Percentiles rank a stretch among this genome's conserved stretches.
Conservation (phyloP, 495 filamentous ascomycete genomes). For the Daldinia childiae region DNA sequence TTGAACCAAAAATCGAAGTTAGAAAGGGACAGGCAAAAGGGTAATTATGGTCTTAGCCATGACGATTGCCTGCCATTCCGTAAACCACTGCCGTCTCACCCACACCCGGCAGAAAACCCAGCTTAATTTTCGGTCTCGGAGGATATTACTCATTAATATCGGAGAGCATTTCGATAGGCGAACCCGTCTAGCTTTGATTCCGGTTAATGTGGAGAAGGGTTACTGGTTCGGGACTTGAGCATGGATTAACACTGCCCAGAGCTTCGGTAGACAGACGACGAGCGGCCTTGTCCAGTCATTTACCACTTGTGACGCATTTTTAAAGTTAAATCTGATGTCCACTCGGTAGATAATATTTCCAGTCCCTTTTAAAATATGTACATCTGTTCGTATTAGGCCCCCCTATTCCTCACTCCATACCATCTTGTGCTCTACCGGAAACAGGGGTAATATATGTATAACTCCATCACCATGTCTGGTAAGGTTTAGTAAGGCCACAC, state of each 20-base stretch:
- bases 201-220: slow-evolving; percentile 46
- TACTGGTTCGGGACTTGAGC: slow-evolving; percentile 33
- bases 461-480: not conserved
- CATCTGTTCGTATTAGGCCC: not conserved
- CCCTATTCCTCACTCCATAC: not conserved
- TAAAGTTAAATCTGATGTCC: slow-evolving; percentile 7
- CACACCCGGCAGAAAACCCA: slow-evolving; percentile 22
- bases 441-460: not conserved
- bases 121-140: slow-evolving; percentile 36
- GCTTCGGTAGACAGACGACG: slow-evolving; percentile 6
- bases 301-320: slow-evolving; percentile 15
- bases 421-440: too few species aligned
- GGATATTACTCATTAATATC: slow-evolving; percentile 45
- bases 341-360: slow-evolving; percentile 20
- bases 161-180: slow-evolving; percentile 42
- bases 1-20: slow-evolving; percentile 2
- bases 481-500: not conserved
- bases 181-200: slow-evolving; percentile 33
- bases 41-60: slow-evolving; percentile 34
- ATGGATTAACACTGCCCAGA: not conserved
- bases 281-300: slow-evolving; percentile 10
- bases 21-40: slow-evolving; percentile 21
- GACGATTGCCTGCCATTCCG: slow-evolving; percentile 15
- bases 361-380: not conserved
- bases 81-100: slow-evolving; percentile 36